Base-by-base conservation (phyloP, 306 rosid species). In the Leucaena leucocephala region DNA sequence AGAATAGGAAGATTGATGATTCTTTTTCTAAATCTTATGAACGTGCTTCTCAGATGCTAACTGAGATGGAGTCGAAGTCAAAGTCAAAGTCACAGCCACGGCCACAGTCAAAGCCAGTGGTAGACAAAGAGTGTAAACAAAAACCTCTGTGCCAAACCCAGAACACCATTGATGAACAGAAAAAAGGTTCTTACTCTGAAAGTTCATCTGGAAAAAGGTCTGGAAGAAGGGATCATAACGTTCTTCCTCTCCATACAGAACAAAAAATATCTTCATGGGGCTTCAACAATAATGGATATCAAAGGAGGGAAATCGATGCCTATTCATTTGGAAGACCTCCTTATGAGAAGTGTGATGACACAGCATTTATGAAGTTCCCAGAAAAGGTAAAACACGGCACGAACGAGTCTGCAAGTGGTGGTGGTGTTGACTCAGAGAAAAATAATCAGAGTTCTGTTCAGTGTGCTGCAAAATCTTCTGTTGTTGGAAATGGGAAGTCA, bases 21-120 rank as follows among this genome's bases (percentile, higher is more conserved):
- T 85, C 98, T 11, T 95, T 82, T 59, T 87, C 71, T 19, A 95
- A 91, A 82, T 92, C 98, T 3, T 95, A 54, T 19, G 98, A 95
- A 65, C 93, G 97, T 0, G 96, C 98, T 42, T 74, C 57, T 38
- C 82, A 92, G 55, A 87, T 89, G 88, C 87, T 92, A 78, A 48
- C 66, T 16, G 97, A 89, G 62, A 27, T 82, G 8, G 85, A 86
- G 68, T 33, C 83, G 21, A 45, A 59, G 39, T 27, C 66, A 12
- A 33, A 59, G 16, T 14, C 68, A 12, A 42, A 79, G n/a, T 79
- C 27, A 27, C 27, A 27, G 27, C 27, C 27, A 27, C 27, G 4
- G 64, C 36, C 40, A 22, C 39, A 79, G 22, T 79, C 82, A 19
- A 17, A 21, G 11, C 12, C 8, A n/a, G 34, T 10, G 6, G 54